Conservation (phyloP, 192 early-diverging fungal genomes). For the Backusella parvicylindrica region DNA sequence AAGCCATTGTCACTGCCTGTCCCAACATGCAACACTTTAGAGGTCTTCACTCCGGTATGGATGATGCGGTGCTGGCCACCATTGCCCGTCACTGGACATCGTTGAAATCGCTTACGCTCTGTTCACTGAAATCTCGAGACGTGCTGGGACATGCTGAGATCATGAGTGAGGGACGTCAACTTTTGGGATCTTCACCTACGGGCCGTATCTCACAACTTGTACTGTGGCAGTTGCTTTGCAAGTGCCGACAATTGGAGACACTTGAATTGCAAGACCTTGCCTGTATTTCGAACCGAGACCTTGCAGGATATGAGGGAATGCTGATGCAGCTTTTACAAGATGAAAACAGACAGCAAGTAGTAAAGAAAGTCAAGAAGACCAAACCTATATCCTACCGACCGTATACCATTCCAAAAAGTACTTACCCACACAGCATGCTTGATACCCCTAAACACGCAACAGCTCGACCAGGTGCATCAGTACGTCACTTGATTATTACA, state of each 20-base stretch:
- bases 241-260: slow-evolving; percentile 31
- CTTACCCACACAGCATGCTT: neutral
- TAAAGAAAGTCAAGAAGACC: slow-evolving; percentile 2
- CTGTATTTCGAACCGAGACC: slow-evolving; percentile 36
- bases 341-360: too few species aligned
- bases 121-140: slow-evolving; percentile 5
- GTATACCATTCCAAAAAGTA: slow-evolving; percentile 14
- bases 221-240: slow-evolving; percentile 24
- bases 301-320: neutral
- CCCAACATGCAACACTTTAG: slow-evolving; percentile 41
- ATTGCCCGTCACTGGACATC: slow-evolving; percentile 43
- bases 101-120: slow-evolving; percentile 32
- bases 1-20: slow-evolving; percentile 41
- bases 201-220: neutral
- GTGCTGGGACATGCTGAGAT: slow-evolving; percentile 4
- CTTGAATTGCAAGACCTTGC: slow-evolving; percentile 43
- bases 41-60: slow-evolving; percentile 40
- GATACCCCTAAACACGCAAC: neutral
- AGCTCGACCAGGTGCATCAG: neutral
- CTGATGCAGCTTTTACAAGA: neutral
- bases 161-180: slow-evolving; percentile 2
- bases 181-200: slow-evolving; percentile 1
- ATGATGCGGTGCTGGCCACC: slow-evolving; percentile 37
- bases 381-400: neutral
- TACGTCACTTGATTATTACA: slow-evolving; percentile 29